These are phyloP conservation scores for Aspergillus homomorphus DNA, from an alignment of 495 filamentous ascomycete species.

Conservation along the genomic window DNA sequence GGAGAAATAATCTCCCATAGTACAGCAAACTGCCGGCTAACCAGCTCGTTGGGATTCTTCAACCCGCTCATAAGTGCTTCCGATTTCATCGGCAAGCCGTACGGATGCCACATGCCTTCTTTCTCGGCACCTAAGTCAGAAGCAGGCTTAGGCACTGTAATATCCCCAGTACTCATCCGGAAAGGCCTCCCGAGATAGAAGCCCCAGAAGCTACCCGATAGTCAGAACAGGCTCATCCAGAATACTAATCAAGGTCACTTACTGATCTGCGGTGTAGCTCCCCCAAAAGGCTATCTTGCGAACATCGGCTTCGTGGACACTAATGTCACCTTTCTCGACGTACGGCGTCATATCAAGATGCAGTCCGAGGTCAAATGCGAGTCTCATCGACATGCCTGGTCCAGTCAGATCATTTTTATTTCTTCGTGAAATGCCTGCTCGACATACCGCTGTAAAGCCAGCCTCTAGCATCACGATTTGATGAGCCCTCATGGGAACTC, in stretches of 20 bases:
- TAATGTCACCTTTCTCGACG: conserved; percentile 43
- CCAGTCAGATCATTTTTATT: conserved; percentile 7
- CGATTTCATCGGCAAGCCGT: conserved; percentile 33
- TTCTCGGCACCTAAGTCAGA: conserved; percentile 32
- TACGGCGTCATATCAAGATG: conserved; percentile 49
- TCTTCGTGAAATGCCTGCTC: neutral
- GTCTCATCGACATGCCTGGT: conserved; percentile 49
- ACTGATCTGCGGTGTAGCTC: conserved; percentile 51
- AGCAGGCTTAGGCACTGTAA: conserved; percentile 43
- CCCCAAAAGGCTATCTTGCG: conserved; percentile 49
- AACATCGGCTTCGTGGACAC: conserved; percentile 41
- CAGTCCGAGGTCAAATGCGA: conserved; percentile 49
- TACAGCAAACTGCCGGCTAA: conserved; percentile 44
- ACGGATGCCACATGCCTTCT: conserved; percentile 44
- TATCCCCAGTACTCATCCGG: conserved; percentile 46
- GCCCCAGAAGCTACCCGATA: conserved; percentile 41
- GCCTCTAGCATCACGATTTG: conserved; percentile 48
- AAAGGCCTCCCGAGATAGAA: conserved; percentile 48
- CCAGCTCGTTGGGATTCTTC: conserved; percentile 39
- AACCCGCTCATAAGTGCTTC: conserved; percentile 22
- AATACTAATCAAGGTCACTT: conserved; percentile 14
- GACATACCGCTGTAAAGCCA: conserved; percentile 48
- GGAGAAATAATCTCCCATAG: conserved; percentile 51
- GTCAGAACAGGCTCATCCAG: neutral
- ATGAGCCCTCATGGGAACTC: conserved; percentile 46